A percentile compares a stretch with the other conserved stretches of the same genome.
phyloP scores from a whole-genome alignment of 768 basidiomycete species.

The Russula vinacea region DNA sequence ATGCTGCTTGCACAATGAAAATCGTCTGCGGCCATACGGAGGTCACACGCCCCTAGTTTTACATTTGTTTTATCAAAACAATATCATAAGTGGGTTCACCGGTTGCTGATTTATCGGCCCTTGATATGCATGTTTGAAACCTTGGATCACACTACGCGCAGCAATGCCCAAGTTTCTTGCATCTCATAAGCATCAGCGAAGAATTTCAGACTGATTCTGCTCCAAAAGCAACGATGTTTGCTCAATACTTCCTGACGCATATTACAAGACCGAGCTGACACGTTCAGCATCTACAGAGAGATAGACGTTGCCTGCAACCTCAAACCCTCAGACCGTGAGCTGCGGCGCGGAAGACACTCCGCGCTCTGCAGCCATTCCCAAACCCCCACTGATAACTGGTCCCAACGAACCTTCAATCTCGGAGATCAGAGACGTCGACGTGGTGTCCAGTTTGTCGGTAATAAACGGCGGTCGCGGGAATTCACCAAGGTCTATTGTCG shows the following conservation, averaged over 20 bases:
- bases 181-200: too few relatives aligned
- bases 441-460: not conserved
- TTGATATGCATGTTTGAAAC: too few relatives aligned
- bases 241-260: not conserved
- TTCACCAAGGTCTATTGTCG: conserved; percentile 24
- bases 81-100: too few relatives aligned
- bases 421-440: conserved; percentile 15
- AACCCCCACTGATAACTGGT: conserved; percentile 1
- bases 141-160: too few relatives aligned
- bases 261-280: not conserved
- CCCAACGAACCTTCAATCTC: conserved; percentile 23
- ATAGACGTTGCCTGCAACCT: conserved; percentile 1
- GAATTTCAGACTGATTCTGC: not conserved
- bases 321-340: not conserved
- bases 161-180: too few relatives aligned
- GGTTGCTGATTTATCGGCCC: too few relatives aligned
- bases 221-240: not conserved
- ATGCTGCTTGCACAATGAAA: too few relatives aligned
- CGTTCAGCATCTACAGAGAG: not conserved
- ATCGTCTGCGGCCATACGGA: too few relatives aligned
- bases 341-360: conserved; percentile 14
- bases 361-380: conserved; percentile 8
- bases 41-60: too few relatives aligned
- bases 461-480: conserved; percentile 23
- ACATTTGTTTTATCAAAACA: too few relatives aligned